A percentile compares a stretch with the other conserved stretches of the same genome.
Conservation (phyloP, 2,329 filamentous ascomycete species). For the Phialocephala sp. region DNA sequence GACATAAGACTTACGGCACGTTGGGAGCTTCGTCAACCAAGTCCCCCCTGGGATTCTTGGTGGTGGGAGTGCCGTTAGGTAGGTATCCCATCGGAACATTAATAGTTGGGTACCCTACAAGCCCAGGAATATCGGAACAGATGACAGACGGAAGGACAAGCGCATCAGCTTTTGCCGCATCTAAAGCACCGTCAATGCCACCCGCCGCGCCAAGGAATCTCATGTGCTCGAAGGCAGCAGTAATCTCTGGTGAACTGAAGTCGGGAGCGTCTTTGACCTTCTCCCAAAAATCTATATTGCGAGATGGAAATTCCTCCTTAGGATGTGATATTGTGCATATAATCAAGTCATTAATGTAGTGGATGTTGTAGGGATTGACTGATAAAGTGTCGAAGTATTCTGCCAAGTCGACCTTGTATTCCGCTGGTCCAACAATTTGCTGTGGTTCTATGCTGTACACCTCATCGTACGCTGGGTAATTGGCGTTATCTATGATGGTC, state of each 20-base stretch:
- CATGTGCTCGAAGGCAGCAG: conserved; percentile 57
- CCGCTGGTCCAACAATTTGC: no score
- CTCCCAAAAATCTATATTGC: conserved; percentile 65
- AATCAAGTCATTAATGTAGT: conserved; percentile 55
- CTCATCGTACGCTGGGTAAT: no score
- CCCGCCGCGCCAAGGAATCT: conserved; percentile 50
- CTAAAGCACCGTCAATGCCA: conserved; percentile 65
- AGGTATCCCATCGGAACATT: neutral
- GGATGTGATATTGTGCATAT: conserved; percentile 59
- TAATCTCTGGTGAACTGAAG: conserved; percentile 62
- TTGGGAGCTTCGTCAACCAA: neutral
- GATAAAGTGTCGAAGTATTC: no score
- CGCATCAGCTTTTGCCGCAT: conserved; percentile 62
- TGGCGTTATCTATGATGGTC: no score
- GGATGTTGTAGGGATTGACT: conserved; percentile 57
- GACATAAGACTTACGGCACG: neutral
- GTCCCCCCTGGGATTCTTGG: neutral
- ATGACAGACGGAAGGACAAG: conserved; percentile 58
- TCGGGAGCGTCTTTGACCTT: conserved; percentile 60
- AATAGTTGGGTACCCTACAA: neutral
- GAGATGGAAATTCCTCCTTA: conserved; percentile 63
- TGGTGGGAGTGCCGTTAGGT: neutral
- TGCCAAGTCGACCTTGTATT: conserved; percentile 61
- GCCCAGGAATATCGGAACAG: neutral
- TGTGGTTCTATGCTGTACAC: no score